Percentiles rank a stretch among this genome's conserved stretches.
Evolutionary conservation across 106 monocot genomes (phyloP).

Genomic region (Apostasia shenzhenica): DNA sequence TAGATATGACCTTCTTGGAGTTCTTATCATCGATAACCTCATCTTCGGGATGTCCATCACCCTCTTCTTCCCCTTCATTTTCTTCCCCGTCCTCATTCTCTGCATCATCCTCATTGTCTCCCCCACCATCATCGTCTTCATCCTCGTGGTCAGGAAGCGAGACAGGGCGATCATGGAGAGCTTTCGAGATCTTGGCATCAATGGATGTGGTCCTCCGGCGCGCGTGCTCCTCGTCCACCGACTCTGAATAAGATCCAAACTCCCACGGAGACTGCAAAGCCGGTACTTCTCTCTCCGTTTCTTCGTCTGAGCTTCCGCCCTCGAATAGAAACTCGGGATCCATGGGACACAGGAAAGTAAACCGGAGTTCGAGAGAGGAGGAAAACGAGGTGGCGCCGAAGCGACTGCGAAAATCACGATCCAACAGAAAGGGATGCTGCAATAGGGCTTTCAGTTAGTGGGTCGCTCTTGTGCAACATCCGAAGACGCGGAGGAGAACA

Average conservation of each 20-base stretch:
- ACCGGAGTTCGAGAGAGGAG: not conserved
- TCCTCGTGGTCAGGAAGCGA: constrained; percentile 27
- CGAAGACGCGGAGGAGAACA: no score
- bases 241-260: constrained; percentile 70
- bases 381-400: not conserved
- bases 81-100: constrained; percentile 11
- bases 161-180: constrained; percentile 24
- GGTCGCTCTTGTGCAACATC: no score
- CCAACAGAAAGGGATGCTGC: no score
- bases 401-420: not conserved
- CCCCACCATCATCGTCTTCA: constrained; percentile 17
- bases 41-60: not conserved
- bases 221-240: constrained; percentile 68
- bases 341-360: not conserved
- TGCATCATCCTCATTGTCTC: constrained; percentile 10
- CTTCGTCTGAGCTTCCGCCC: constrained; percentile 17
- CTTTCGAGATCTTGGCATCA: constrained; percentile 72
- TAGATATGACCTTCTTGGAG: not conserved
- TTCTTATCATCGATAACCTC: not conserved
- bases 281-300: constrained; percentile 1
- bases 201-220: constrained; percentile 69
- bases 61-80: constrained; percentile 6
- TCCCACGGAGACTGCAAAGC: constrained; percentile 78
- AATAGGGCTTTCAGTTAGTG: no score
- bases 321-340: constrained; percentile 16